Percentiles rank a stretch among this genome's conserved stretches.
Evolutionary conservation across 2,329 filamentous ascomycete species (phyloP).

Genomic region (Phaeosphaeria sp.): DNA sequence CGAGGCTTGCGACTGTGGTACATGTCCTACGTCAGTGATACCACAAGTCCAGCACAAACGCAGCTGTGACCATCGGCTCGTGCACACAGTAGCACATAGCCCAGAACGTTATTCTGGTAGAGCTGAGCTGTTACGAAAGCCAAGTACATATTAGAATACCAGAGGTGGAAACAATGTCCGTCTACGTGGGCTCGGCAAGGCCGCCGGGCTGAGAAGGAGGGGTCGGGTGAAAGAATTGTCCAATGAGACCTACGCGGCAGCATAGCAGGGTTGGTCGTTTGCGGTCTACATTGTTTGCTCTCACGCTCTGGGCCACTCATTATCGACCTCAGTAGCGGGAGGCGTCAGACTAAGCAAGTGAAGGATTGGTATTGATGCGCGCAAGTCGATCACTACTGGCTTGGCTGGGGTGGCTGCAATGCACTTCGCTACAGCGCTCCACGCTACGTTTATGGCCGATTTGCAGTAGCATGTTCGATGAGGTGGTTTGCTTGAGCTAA

Average conservation of each 20-base stretch:
- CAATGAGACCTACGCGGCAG: constrained; percentile 22
- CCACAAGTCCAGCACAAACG: background rate
- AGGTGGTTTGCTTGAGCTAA: constrained; percentile 24
- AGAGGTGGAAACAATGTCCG: constrained; percentile 23
- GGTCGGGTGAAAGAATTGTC: constrained; percentile 27
- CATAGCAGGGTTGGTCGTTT: constrained; percentile 3
- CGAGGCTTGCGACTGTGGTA: constrained; percentile 5
- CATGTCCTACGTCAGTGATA: constrained; percentile 6
- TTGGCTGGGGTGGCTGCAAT: constrained; percentile 23
- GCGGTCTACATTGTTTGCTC: constrained; percentile 2
- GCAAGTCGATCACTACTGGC: constrained; percentile 28
- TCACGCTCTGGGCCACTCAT: constrained; percentile 24
- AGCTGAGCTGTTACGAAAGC: constrained; percentile 8
- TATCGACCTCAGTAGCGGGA: constrained; percentile 28
- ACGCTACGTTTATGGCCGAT: constrained; percentile 23
- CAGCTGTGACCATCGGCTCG: background rate
- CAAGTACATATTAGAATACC: constrained; percentile 19
- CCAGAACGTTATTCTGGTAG: background rate
- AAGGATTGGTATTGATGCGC: constrained; percentile 36
- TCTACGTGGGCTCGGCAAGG: constrained; percentile 10
- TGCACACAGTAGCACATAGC: constrained; percentile 1
- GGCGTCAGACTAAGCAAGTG: constrained; percentile 24
- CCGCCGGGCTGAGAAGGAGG: constrained; percentile 28
- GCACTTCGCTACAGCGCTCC: constrained; percentile 23
- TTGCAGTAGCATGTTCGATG: constrained; percentile 28